These are phyloP conservation scores for Trichoderma oligosporum DNA, from an alignment of 2,329 filamentous ascomycete genomes.

Conservation along the genomic window DNA sequence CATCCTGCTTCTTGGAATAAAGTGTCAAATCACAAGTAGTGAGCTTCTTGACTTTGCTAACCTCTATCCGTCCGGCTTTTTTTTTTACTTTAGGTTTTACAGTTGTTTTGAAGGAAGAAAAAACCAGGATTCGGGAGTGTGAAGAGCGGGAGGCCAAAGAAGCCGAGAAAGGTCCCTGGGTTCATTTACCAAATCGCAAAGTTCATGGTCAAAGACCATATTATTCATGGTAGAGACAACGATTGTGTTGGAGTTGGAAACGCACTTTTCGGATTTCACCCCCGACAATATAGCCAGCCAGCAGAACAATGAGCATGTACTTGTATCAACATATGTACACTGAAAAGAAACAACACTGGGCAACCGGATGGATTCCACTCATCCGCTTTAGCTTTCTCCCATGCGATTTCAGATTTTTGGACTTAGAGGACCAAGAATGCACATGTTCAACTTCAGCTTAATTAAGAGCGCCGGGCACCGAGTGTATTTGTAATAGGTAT, in stretches of 20 bases:
- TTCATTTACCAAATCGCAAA: slow-evolving; percentile 80
- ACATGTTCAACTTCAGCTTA: neutral
- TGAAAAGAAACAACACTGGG: slow-evolving; percentile 27
- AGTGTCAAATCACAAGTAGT: neutral
- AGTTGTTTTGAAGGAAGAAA: slow-evolving; percentile 87
- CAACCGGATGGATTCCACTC: neutral
- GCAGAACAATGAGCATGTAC: slow-evolving; percentile 16
- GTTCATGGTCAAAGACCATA: slow-evolving; percentile 83
- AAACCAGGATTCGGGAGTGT: slow-evolving; percentile 76
- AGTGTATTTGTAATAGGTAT: neutral
- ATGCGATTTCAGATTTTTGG: neutral
- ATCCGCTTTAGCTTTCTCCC: neutral
- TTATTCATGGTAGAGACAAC: slow-evolving; percentile 71
- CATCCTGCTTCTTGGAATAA: neutral
- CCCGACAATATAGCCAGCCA: slow-evolving; percentile 1
- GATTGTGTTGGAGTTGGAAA: neutral
- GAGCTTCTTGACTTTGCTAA: neutral
- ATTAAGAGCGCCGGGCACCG: neutral
- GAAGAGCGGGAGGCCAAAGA: slow-evolving; percentile 75
- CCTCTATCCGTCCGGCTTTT: neutral
- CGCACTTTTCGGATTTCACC: neutral
- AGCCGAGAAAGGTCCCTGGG: slow-evolving; percentile 74
- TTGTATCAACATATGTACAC: slow-evolving; percentile 38
- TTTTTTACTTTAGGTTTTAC: slow-evolving; percentile 56
- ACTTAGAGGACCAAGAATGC: neutral